A percentile compares a stretch with the other conserved stretches of the same genome.
Conservation (phyloP, 1,284 basidiomycete genomes). For the Peniophora sp. region DNA sequence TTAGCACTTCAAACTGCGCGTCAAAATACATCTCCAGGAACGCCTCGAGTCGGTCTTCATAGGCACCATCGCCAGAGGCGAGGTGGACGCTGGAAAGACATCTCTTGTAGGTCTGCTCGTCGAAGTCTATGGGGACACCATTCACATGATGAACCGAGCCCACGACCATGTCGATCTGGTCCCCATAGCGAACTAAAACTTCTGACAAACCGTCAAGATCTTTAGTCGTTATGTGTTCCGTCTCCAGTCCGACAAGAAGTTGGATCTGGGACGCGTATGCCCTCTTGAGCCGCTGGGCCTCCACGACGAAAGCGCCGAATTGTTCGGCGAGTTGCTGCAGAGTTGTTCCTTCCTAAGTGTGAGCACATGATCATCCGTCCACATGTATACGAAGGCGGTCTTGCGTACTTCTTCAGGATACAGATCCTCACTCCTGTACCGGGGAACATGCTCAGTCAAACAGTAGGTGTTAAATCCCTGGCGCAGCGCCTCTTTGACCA, state of each 20-base stretch:
- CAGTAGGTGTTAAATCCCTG: slow-evolving; percentile 82
- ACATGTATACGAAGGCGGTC: slow-evolving; percentile 11
- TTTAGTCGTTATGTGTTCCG: slow-evolving; percentile 73
- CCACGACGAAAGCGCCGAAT: slow-evolving; percentile 64
- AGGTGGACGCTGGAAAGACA: slow-evolving; percentile 32
- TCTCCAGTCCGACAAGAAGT: slow-evolving; percentile 88
- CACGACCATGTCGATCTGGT: slow-evolving; percentile 81
- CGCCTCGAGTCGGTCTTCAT: slow-evolving; percentile 10
- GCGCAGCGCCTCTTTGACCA: slow-evolving; percentile 71
- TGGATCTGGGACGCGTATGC: slow-evolving; percentile 56
- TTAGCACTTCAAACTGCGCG: slow-evolving; percentile 66
- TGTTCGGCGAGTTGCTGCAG: slow-evolving; percentile 41
- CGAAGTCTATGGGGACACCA: slow-evolving; percentile 90
- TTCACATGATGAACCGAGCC: slow-evolving; percentile 93
- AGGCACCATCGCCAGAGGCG: slow-evolving; percentile 13
- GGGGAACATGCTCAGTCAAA: slow-evolving; percentile 91
- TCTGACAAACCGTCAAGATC: slow-evolving; percentile 57
- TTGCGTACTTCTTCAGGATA: slow-evolving; percentile 89
- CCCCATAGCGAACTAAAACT: slow-evolving; percentile 35
- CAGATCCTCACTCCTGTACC: slow-evolving; percentile 73
- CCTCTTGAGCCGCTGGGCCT: slow-evolving; percentile 70
- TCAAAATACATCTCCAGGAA: slow-evolving; percentile 78
- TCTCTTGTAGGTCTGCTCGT: slow-evolving; percentile 58
- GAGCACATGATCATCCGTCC: background rate
- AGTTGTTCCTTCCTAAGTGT: slow-evolving; percentile 37